Evolutionary conservation across 1,284 basidiomycete species (phyloP).

Genomic region (Pseudozyma sp.): DNA sequence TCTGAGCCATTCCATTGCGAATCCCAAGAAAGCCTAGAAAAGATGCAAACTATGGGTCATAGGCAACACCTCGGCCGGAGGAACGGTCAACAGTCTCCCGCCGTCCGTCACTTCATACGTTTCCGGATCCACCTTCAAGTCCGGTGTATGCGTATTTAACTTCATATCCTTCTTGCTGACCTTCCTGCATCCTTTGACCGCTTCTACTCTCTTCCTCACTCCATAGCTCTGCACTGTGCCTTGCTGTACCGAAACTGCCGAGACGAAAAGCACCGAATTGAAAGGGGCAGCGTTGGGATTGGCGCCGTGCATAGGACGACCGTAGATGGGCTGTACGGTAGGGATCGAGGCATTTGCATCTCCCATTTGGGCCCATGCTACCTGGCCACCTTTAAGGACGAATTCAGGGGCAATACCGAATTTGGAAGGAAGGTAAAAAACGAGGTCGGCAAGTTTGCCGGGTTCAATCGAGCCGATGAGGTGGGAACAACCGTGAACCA

Average conservation of each 20-base stretch:
- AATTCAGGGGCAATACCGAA: conserved; percentile 93
- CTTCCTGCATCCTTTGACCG: conserved; percentile 81
- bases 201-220: conserved; percentile 79
- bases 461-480: conserved; percentile 85
- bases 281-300: conserved; percentile 79
- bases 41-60: conserved; percentile 54
- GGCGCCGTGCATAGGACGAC: conserved; percentile 89
- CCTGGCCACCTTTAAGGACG: conserved; percentile 93
- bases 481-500: conserved; percentile 91
- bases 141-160: conserved; percentile 84
- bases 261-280: conserved; percentile 85
- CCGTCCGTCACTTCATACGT: conserved; percentile 72
- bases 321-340: conserved; percentile 87
- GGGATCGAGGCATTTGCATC: conserved; percentile 89
- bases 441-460: conserved; percentile 90
- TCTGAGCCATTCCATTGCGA: background rate
- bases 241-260: conserved; percentile 36
- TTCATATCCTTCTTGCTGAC: conserved; percentile 92
- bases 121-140: conserved; percentile 91
- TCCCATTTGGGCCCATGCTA: conserved; percentile 90
- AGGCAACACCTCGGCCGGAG: conserved; percentile 56
- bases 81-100: conserved; percentile 53
- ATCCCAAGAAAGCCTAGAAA: conserved; percentile 7
- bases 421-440: conserved; percentile 91
- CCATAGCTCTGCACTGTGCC: conserved; percentile 78